Evolutionary conservation across 768 basidiomycete species (phyloP).

Genomic region (Collybia sordida): DNA sequence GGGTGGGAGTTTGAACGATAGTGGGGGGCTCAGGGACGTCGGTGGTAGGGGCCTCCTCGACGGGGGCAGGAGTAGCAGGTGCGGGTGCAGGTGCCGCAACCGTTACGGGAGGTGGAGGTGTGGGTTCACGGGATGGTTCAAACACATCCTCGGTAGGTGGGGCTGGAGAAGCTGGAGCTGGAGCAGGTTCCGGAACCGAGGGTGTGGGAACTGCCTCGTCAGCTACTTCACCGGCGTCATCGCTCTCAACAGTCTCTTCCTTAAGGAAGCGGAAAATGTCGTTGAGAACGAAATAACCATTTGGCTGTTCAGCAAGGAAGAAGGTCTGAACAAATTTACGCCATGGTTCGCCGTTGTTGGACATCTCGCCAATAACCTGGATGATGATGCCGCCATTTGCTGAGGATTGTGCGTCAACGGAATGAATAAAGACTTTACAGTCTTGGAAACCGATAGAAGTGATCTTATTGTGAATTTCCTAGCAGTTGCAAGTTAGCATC

Average conservation of each 20-base stretch:
- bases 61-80: slow-evolving; percentile 25
- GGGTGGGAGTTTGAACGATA: slow-evolving; percentile 27
- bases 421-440: slow-evolving; percentile 99
- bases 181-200: slow-evolving; percentile 25
- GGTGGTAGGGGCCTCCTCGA: slow-evolving; percentile 42
- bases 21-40: slow-evolving; percentile 36
- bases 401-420: slow-evolving; percentile 95
- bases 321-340: slow-evolving; percentile 99
- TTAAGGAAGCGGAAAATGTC: slow-evolving; percentile 99
- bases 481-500: background rate
- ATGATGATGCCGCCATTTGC: slow-evolving; percentile 96
- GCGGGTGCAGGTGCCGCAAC: slow-evolving; percentile 29
- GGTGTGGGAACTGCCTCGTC: slow-evolving; percentile 17
- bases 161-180: slow-evolving; percentile 30
- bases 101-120: slow-evolving; percentile 35
- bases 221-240: slow-evolving; percentile 56
- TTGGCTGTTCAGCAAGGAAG: slow-evolving; percentile 98
- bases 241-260: slow-evolving; percentile 85
- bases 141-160: slow-evolving; percentile 31
- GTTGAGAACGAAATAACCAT: slow-evolving; percentile 99
- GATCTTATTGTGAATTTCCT: slow-evolving; percentile 99
- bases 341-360: slow-evolving; percentile 89
- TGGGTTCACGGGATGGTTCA: slow-evolving; percentile 35
- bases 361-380: slow-evolving; percentile 99
- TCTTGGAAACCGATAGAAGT: slow-evolving; percentile 91